Percentiles rank a stretch among this genome's conserved stretches.
These are phyloP conservation scores for Crassisporium funariophilum DNA, from an alignment of 768 basidiomycete species.

Conservation along the genomic window DNA sequence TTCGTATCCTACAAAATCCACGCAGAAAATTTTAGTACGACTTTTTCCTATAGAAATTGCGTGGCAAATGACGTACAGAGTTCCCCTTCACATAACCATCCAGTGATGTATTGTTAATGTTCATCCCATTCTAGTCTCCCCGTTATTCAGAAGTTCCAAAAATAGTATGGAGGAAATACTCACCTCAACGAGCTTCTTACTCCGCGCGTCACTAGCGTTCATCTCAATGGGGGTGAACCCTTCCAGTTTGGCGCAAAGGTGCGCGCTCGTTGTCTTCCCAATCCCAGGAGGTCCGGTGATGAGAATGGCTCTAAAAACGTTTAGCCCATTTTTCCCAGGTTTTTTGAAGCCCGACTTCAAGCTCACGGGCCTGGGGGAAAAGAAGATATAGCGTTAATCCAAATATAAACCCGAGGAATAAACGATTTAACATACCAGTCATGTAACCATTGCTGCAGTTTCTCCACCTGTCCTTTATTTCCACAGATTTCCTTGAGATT, in stretches of 20 bases:
- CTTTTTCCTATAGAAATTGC: not conserved
- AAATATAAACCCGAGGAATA: not conserved
- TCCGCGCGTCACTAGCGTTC: conserved; percentile 94
- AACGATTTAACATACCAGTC: conserved; percentile 68
- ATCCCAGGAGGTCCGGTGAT: conserved; percentile 96
- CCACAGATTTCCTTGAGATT: conserved; percentile 90
- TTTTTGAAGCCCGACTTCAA: conserved; percentile 85
- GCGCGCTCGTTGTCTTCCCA: conserved; percentile 96
- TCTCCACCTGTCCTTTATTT: conserved; percentile 91
- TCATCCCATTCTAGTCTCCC: conserved; percentile 74
- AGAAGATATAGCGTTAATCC: not conserved
- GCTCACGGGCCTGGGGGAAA: conserved; percentile 62
- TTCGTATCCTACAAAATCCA: conserved; percentile 53
- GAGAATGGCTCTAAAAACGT: conserved; percentile 82
- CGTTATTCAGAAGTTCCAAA: too few species aligned
- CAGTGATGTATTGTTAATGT: conserved; percentile 84
- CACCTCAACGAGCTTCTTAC: conserved; percentile 96
- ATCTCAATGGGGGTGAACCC: conserved; percentile 94
- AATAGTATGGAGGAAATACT: conserved; percentile 9
- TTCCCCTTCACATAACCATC: conserved; percentile 80
- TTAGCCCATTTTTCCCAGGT: conserved; percentile 89
- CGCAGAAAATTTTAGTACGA: not conserved
- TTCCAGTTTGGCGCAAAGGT: conserved; percentile 86
- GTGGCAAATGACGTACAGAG: conserved; percentile 36
- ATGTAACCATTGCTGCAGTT: conserved; percentile 82